Conservation (phyloP, 1,284 basidiomycete species). For the Moesziomyces antarcticus region DNA sequence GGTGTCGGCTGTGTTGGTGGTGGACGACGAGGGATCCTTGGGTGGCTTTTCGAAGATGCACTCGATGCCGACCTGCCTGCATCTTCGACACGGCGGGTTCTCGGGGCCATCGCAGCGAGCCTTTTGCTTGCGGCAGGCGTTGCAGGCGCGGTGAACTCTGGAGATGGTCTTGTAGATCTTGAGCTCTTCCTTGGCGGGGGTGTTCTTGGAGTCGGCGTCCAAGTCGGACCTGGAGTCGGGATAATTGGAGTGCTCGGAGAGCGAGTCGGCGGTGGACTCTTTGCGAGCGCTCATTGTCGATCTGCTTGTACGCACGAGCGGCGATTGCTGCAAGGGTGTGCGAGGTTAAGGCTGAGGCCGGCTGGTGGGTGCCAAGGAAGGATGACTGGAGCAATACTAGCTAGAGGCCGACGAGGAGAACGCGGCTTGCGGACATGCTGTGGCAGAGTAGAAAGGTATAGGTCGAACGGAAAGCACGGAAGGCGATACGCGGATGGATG, state of each 20-base stretch:
- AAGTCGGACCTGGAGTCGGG: constrained; percentile 1
- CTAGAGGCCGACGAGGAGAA: neutral
- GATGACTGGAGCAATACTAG: neutral
- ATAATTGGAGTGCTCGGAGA: constrained; percentile 1
- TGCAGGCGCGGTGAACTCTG: constrained; percentile 49
- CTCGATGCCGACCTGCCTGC: constrained; percentile 81
- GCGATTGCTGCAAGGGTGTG: neutral
- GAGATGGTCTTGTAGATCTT: constrained; percentile 50
- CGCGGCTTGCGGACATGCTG: neutral
- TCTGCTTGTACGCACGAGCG: too few relatives aligned
- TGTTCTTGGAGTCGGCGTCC: constrained; percentile 17
- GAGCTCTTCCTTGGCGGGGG: constrained; percentile 17
- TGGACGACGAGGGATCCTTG: constrained; percentile 73
- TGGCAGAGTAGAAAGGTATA: neutral
- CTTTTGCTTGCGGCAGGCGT: constrained; percentile 55
- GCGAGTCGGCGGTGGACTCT: constrained; percentile 8
- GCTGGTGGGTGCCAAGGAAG: neutral
- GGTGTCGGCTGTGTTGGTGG: constrained; percentile 68
- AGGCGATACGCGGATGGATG: neutral
- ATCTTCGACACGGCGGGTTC: constrained; percentile 86
- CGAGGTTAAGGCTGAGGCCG: too few relatives aligned
- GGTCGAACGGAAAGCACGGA: too few relatives aligned
- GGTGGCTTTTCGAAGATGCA: constrained; percentile 94
- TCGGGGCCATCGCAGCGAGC: constrained; percentile 46
- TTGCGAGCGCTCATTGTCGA: constrained; percentile 5